Conservation (phyloP, 305 asterid species). For the Fraxinus xanthoxyloides region DNA sequence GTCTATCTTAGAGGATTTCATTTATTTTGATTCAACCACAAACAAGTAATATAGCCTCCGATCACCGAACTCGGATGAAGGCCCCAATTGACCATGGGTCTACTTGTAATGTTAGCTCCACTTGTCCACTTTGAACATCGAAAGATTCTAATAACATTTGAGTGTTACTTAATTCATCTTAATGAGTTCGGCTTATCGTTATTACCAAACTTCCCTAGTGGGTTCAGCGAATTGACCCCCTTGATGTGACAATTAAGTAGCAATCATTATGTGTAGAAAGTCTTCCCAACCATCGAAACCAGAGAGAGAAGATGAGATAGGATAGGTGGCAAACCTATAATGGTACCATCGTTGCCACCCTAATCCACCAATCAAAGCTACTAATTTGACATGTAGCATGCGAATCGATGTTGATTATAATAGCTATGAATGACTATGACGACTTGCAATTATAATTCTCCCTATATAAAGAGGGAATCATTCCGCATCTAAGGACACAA, state of each 20-base stretch:
- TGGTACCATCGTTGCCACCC: neutral
- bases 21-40: too few relatives aligned
- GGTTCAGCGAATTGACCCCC: neutral
- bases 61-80: neutral
- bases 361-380: neutral
- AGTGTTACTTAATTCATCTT: neutral
- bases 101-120: neutral
- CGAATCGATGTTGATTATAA: neutral
- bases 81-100: neutral
- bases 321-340: neutral
- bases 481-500: neutral
- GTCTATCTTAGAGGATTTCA: too few relatives aligned
- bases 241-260: neutral
- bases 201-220: neutral
- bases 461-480: neutral
- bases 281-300: neutral
- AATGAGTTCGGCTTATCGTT: neutral
- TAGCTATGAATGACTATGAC: neutral
- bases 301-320: neutral
- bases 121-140: neutral
- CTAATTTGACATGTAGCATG: neutral
- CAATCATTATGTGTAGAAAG: neutral
- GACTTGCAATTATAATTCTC: neutral
- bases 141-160: too few relatives aligned
- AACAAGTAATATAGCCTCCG: too few relatives aligned